Evolutionary conservation across 1,139 yeast species (phyloP), one percentile per base, ranked within the genome.

Genomic region (Pneumocystis wakefieldiae): DNA sequence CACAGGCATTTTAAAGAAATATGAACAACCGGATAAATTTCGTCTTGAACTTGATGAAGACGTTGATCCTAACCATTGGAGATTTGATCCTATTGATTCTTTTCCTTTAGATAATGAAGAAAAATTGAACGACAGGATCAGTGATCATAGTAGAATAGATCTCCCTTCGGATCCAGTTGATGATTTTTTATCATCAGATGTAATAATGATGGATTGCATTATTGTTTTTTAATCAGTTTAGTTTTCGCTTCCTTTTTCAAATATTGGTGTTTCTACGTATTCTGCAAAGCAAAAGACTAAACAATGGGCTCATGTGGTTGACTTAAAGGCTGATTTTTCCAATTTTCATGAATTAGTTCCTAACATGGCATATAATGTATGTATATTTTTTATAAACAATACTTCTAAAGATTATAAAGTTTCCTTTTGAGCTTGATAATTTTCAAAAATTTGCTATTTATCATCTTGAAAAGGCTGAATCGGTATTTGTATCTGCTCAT

Each of bases 401-500:
- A 8, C 29, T 28, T 19, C 7, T 39, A 19, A 57, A 37, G 7
- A 12, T 36, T 17, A n/a, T 29, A 19, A 37, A 81, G 53, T 94
- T 92, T 86, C 97, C 98, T 0, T 92, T 92, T 71, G 91, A 87
- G 68, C 79, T 92, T 65, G 99, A 92, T 76, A 87, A 90, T 39
- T 92, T 92, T 76, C 99, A 92, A 74, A 91, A 94, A 72, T 97
- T 94, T 71, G 97, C 99, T 0, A 89, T 92, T 0, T 92, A 90
- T 68, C 97, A 92, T 76, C 80, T 92, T 68, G 99, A 92, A 72
- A 95, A 91, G 73, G 96, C 96, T 61, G 98, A 92, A 72, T 90
- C 97, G 0, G 99, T 92, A 1, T 88, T 92, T 74, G 97, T 92
- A 2, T 97, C 98, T 6, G 99, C 99, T 0, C 99, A 92, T 73